These are phyloP conservation scores for Populus tomentosa DNA, from an alignment of 441 rosid genomes.

Conservation along the genomic window DNA sequence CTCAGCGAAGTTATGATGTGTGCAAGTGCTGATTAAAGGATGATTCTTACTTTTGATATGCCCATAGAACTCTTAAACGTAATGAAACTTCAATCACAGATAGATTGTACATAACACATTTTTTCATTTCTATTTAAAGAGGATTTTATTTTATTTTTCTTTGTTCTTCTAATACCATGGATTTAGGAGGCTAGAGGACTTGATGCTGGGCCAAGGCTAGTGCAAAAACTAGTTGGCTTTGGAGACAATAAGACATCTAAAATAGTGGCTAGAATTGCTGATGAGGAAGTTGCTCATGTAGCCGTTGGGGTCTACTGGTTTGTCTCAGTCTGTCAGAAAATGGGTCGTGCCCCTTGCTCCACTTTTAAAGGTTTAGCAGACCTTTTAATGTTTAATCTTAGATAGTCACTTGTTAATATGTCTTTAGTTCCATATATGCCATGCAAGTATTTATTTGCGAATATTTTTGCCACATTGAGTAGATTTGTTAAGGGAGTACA, in stretches of 20 bases:
- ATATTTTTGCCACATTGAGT: conserved; percentile 18
- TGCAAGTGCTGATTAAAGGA: background rate
- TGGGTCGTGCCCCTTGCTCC: conserved; percentile 65
- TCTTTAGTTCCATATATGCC: background rate
- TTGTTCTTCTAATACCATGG: conserved; percentile 6
- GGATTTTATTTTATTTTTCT: background rate
- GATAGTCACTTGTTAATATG: conserved; percentile 6
- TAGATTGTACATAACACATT: no score
- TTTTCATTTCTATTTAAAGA: background rate
- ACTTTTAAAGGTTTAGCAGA: conserved; percentile 66
- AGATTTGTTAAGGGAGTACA: conserved; percentile 72
- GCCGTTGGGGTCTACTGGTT: conserved; percentile 93
- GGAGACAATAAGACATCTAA: conserved; percentile 75
- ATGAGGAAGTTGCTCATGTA: conserved; percentile 93
- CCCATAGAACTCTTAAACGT: background rate
- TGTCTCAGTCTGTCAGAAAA: conserved; percentile 58
- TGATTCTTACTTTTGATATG: background rate
- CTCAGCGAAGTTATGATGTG: background rate
- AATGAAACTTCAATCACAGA: background rate
- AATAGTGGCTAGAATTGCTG: conserved; percentile 69
- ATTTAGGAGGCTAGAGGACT: conserved; percentile 95
- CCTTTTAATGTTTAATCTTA: background rate
- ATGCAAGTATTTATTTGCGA: conserved; percentile 13
- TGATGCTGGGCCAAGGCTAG: conserved; percentile 95
- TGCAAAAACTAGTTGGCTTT: conserved; percentile 66